Base-by-base conservation (phyloP, 495 filamentous ascomycete genomes). In the Delitschia confertaspora region DNA sequence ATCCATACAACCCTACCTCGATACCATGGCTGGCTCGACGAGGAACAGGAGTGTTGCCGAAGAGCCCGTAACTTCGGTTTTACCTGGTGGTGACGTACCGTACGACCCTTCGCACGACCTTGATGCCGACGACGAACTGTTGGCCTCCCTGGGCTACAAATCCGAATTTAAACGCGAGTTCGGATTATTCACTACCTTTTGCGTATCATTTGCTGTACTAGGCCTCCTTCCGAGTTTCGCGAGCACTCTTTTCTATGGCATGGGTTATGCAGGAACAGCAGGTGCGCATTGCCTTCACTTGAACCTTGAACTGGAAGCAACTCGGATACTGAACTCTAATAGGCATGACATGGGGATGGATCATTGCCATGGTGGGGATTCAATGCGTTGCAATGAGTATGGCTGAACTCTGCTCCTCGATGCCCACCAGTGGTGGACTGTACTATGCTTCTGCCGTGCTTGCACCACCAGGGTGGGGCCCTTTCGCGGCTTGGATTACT, bases 271-370 rank as follows among this genome's bases (percentile, higher is more conserved):
- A 14, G 82, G 83, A 8, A 83, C 80, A 1, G 81, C 76, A 9
- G 64, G 64, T 61, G 55, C 31, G 55, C 45, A 9, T 33, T 23
- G 10, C 8, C 14, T 19, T 29, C 18, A 4, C 9, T 13, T 33
- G 1, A 6, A 5, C 14, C n/a, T 3, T 29, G 21, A 45, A 14
- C 7, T 36, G 20, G 11, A 18, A 35, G 17, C 11, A 11, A 10
- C 25, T 32, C 36, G 27, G 23, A 45, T 33, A 10, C 16, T 33
- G n/a, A 32, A 27, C 23, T 21, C 11, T 18, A 31, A 4, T 21
- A 58, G 81, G 80, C n/a, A 86, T 86, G 80, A 79, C 79, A 1
- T 86, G 83, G 83, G 83, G 83, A 13, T 88, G 83, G 82, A 63
- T 88, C 23, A 68, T 87, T 40, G 79, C 79, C 18, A 13, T 85